Conservation (phyloP, 2,329 filamentous ascomycete genomes). For the Colletotrichum sojae region DNA sequence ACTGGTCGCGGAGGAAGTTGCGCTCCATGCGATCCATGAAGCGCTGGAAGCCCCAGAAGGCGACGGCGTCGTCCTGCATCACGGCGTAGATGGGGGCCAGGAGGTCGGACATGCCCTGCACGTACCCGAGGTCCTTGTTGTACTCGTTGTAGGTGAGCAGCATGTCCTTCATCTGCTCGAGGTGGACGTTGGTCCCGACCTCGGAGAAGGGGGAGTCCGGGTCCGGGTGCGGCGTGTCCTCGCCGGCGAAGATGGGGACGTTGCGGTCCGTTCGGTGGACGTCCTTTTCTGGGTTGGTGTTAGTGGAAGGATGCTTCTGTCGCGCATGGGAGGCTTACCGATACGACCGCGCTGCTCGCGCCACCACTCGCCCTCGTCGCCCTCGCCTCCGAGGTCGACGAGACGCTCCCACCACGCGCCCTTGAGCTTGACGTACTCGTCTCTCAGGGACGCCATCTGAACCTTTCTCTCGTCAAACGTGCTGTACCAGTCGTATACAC, state of each 20-base stretch:
- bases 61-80: slow-evolving; percentile 95
- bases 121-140: slow-evolving; percentile 94
- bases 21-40: slow-evolving; percentile 99
- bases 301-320: slow-evolving; percentile 42
- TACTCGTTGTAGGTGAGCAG: slow-evolving; percentile 98
- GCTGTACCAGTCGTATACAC: slow-evolving; percentile 94
- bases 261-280: slow-evolving; percentile 97
- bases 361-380: slow-evolving; percentile 95
- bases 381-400: slow-evolving; percentile 83
- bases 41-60: slow-evolving; percentile 95
- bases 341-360: slow-evolving; percentile 93
- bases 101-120: slow-evolving; percentile 98
- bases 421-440: slow-evolving; percentile 95
- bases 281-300: slow-evolving; percentile 83
- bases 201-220: slow-evolving; percentile 95
- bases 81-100: slow-evolving; percentile 97
- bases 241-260: slow-evolving; percentile 94
- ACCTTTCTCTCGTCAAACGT: slow-evolving; percentile 87
- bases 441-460: slow-evolving; percentile 85
- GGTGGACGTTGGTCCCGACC: slow-evolving; percentile 93
- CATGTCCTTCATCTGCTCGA: slow-evolving; percentile 99
- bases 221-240: slow-evolving; percentile 96
- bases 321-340: slow-evolving; percentile 70
- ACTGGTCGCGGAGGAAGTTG: slow-evolving; percentile 96
- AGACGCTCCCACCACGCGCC: slow-evolving; percentile 96